Evolutionary conservation across 805 yeast genomes (phyloP), one percentile per base, ranked within the genome.

Genomic region (Candida ponderosae): DNA sequence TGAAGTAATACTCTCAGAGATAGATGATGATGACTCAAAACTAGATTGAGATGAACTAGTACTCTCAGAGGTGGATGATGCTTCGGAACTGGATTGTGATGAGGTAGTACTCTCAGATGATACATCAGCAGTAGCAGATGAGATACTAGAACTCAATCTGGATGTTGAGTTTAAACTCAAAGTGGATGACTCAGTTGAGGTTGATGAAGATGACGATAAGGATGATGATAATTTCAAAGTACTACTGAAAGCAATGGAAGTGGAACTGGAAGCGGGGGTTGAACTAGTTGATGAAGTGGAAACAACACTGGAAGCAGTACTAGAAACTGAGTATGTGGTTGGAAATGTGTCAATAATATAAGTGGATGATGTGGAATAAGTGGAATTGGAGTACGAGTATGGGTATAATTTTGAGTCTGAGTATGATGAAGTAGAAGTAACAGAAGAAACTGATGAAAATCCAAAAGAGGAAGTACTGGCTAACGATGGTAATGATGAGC

Each of bases 371-470:
- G n/a, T n/a, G n/a, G n/a, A n/a, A n/a, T n/a, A n/a, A n/a, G n/a
- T n/a, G n/a, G n/a, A n/a, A n/a, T 30, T 27, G 43, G 42, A 38
- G 43, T 38, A 20, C 52, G 41, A 36, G 34, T 45, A 3, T 54
- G 54, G 31, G 26, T 15, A 23, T 18, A 34, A 53, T 35, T n/a
- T n/a, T 53, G 41, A 36, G 34, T 31, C 50, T 48, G 37, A 53
- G 31, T 26, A 35, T 31, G 32, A 34, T 27, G 42, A 33, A 31
- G 24, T 30, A 28, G 32, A 38, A 36, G 20, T 42, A 34, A 44
- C 42, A 37, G 16, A 40, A 18, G 34, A 32, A 15, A 31, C 36
- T 13, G 42, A 40, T 11, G 44, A 40, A n/a, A n/a, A n/a, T n/a
- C n/a, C n/a, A n/a, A n/a, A n/a, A n/a, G n/a, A n/a, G n/a, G n/a